Conservation (phyloP, 2,329 filamentous ascomycete genomes). For the Colletotrichum truncatum region DNA sequence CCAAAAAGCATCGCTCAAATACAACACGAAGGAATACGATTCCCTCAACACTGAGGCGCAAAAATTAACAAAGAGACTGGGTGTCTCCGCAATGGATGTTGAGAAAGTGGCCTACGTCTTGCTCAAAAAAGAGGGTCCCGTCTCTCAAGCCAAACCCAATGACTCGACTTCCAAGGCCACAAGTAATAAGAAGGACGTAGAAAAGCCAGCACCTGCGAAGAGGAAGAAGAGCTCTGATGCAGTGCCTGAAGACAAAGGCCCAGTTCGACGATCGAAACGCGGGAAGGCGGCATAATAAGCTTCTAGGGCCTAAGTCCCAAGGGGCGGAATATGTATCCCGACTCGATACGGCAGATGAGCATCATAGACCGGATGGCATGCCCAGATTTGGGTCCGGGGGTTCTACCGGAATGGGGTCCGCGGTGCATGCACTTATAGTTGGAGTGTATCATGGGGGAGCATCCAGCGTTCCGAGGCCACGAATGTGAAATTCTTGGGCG, state of each 20-base stretch:
- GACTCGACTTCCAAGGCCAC: not conserved
- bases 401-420: slow-evolving; percentile 1
- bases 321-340: not conserved
- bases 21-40: slow-evolving; percentile 74
- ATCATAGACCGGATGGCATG: not conserved
- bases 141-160: not conserved
- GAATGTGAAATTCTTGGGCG: not conserved
- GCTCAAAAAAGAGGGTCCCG: slow-evolving; percentile 51
- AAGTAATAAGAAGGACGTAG: not conserved
- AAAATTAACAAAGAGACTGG: slow-evolving; percentile 56
- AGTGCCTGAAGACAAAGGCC: slow-evolving; percentile 28
- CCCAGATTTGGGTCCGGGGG: slow-evolving; percentile 33
- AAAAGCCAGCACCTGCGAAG: slow-evolving; percentile 31
- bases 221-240: slow-evolving; percentile 33
- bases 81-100: slow-evolving; percentile 67
- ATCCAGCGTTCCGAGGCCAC: not conserved
- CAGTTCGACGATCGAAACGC: slow-evolving; percentile 38
- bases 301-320: not conserved
- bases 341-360: not conserved
- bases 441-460: not conserved
- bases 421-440: not conserved
- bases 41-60: slow-evolving; percentile 57
- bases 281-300: slow-evolving; percentile 33
- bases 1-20: slow-evolving; percentile 67
- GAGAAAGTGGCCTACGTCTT: slow-evolving; percentile 79